Evolutionary conservation across 2,329 filamentous ascomycete genomes (phyloP).

Genomic region (Diaporthe ampelina): DNA sequence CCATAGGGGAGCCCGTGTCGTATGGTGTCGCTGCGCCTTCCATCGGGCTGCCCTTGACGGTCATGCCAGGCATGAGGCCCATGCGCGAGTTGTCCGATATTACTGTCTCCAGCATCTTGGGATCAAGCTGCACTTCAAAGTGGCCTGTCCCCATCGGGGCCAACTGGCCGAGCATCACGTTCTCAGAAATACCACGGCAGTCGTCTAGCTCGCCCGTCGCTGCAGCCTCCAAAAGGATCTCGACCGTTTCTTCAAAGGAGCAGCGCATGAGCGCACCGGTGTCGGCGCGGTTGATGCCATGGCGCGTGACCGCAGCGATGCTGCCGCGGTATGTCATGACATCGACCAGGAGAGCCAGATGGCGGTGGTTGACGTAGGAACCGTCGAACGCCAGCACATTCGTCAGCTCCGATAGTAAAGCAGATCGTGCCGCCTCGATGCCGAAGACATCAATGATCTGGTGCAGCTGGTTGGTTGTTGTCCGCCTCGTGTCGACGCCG

Average conservation of each 20-base stretch:
- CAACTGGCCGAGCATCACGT: slow-evolving; percentile 97
- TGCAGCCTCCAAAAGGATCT: slow-evolving; percentile 96
- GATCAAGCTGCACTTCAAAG: slow-evolving; percentile 93
- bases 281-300: slow-evolving; percentile 98
- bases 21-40: slow-evolving; percentile 95
- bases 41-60: slow-evolving; percentile 79
- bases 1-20: slow-evolving; percentile 86
- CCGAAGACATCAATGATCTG: slow-evolving; percentile 96
- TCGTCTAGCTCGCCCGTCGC: slow-evolving; percentile 96
- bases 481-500: slow-evolving; percentile 87
- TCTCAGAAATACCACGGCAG: slow-evolving; percentile 97
- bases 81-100: slow-evolving; percentile 92
- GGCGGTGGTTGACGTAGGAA: slow-evolving; percentile 99
- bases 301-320: slow-evolving; percentile 95
- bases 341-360: slow-evolving; percentile 94
- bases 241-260: slow-evolving; percentile 99
- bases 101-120: slow-evolving; percentile 94
- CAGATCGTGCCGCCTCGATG: slow-evolving; percentile 92
- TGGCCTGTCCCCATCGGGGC: slow-evolving; percentile 97
- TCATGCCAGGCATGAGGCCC: slow-evolving; percentile 84
- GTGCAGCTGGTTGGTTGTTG: slow-evolving; percentile 95
- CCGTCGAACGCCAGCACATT: slow-evolving; percentile 97
- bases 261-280: slow-evolving; percentile 99
- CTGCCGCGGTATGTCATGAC: slow-evolving; percentile 97
- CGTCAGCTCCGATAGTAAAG: slow-evolving; percentile 88